Conservation (phyloP, 2,329 filamentous ascomycete species). For the Diaporthe sp. region DNA sequence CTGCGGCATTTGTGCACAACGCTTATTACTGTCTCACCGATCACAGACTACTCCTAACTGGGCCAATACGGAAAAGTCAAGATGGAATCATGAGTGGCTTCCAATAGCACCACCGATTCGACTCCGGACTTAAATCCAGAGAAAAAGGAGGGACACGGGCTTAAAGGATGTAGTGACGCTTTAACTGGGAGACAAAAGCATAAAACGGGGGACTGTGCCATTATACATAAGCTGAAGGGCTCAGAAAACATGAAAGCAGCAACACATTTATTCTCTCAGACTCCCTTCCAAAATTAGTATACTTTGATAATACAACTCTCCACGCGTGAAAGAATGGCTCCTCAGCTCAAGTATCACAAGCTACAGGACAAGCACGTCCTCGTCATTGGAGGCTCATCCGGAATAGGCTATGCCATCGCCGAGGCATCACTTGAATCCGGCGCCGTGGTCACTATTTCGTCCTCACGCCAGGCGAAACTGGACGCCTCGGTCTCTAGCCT, state of each 20-base stretch:
- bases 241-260: background rate
- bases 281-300: background rate
- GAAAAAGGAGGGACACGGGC: background rate
- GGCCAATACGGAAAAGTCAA: background rate
- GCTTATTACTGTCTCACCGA: background rate
- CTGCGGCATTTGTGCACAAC: background rate
- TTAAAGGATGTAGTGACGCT: background rate
- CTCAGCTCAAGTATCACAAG: constrained; percentile 49
- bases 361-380: constrained; percentile 60
- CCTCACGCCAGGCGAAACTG: constrained; percentile 66
- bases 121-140: constrained; percentile 1
- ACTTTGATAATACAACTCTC: background rate
- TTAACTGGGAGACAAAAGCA: background rate
- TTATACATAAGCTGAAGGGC: background rate
- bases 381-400: constrained; percentile 73
- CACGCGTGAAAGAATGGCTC: constrained; percentile 40
- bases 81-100: background rate
- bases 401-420: constrained; percentile 73
- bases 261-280: background rate
- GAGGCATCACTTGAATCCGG: constrained; percentile 69
- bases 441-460: constrained; percentile 69
- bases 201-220: background rate
- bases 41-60: background rate
- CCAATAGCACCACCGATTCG: background rate
- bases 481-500: constrained; percentile 55